Conservation (phyloP, 2,329 filamentous ascomycete genomes). For the Capronia coronata region DNA sequence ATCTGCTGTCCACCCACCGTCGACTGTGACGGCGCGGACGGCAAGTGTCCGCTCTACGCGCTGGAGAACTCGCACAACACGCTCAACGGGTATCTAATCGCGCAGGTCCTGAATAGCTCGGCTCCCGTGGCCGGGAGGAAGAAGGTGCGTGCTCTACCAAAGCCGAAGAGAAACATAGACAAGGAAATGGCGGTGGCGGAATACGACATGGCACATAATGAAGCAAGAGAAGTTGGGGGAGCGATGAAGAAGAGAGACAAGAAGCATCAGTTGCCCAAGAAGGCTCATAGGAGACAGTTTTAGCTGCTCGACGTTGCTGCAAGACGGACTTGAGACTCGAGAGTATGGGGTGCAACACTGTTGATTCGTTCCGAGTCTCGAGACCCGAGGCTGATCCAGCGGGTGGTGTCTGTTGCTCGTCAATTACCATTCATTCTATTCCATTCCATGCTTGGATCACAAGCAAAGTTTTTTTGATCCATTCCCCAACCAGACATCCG, state of each 20-base stretch:
- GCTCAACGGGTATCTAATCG: conserved; percentile 22
- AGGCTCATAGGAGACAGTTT: conserved; percentile 14
- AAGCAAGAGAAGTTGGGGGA: no score
- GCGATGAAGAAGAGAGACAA: neutral
- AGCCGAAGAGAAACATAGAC: neutral
- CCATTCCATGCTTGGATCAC: no score
- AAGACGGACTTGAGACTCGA: no score
- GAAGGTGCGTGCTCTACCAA: conserved; percentile 17
- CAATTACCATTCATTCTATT: neutral
- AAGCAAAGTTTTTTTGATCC: no score
- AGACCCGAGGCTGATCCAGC: no score
- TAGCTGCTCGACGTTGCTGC: neutral
- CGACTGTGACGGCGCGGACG: conserved; percentile 16
- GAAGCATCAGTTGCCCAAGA: conserved; percentile 5
- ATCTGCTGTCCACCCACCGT: conserved; percentile 24
- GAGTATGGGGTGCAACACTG: no score
- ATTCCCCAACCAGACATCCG: no score
- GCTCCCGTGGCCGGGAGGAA: conserved; percentile 17
- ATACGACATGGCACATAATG: no score
- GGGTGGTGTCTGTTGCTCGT: neutral
- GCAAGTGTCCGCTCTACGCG: conserved; percentile 21
- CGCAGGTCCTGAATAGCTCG: conserved; percentile 22
- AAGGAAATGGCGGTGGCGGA: no score
- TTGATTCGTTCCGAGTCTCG: no score
- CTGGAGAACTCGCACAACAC: conserved; percentile 18